phyloP scores from a whole-genome alignment of 2,329 filamentous ascomycete species.

The Penicillium sclerotigenum region DNA sequence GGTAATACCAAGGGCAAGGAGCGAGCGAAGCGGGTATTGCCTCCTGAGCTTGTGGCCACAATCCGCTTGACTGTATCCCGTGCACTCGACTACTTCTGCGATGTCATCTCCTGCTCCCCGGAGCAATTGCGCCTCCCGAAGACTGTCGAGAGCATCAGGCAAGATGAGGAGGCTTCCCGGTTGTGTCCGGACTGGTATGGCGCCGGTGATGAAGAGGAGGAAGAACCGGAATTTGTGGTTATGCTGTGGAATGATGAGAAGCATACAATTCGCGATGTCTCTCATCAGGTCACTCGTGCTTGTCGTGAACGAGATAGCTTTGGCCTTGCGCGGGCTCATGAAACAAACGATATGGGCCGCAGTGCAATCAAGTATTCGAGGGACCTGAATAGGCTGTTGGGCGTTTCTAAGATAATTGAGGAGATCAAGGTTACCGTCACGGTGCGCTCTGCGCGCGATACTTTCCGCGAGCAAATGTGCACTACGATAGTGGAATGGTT shows the following conservation, averaged over 20 bases:
- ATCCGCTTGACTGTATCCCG: conserved; percentile 83
- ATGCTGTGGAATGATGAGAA: conserved; percentile 99
- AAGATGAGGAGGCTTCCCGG: conserved; percentile 77
- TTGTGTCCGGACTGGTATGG: conserved; percentile 72
- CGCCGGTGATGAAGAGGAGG: conserved; percentile 57
- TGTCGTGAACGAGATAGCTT: conserved; percentile 70
- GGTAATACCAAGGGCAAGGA: conserved; percentile 47
- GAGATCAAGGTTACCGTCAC: conserved; percentile 96
- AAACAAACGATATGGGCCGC: conserved; percentile 84
- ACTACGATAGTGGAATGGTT: conserved; percentile 97
- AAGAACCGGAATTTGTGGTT: conserved; percentile 73
- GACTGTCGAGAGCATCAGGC: conserved; percentile 72
- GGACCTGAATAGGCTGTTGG: conserved; percentile 69
- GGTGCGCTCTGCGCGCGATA: conserved; percentile 87
- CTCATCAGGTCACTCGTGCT: conserved; percentile 83
- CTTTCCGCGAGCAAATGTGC: conserved; percentile 97
- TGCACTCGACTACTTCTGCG: conserved; percentile 90
- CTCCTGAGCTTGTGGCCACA: conserved; percentile 70
- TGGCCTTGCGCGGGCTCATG: conserved; percentile 72
- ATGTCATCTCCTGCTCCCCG: conserved; percentile 95
- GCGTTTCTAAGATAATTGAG: conserved; percentile 81
- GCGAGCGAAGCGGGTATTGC: conserved; percentile 64
- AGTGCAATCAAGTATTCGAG: conserved; percentile 75
- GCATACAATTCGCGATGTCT: conserved; percentile 88
- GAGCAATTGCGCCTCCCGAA: conserved; percentile 89